Evolutionary conservation across 163 green algal genomes (phyloP), one percentile per base, ranked within the genome.

Genomic region (Chlorella variabilis): DNA sequence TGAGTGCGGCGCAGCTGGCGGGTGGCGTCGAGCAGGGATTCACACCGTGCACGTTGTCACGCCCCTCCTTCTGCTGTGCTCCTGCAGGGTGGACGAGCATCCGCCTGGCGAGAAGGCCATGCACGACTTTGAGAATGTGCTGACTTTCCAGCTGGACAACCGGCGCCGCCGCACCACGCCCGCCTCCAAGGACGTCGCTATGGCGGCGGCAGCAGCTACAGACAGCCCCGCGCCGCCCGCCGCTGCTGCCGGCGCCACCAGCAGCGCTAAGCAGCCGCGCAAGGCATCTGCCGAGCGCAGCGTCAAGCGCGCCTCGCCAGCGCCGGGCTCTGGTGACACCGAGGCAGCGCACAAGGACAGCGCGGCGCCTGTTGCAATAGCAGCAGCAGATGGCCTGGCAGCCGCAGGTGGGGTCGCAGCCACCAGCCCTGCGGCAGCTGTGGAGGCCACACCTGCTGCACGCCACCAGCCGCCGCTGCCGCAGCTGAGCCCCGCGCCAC

Each of bases 31-130:
- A 54, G 11, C 45, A 23, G 45, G 11, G 11, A 54, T 54, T 15
- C 39, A 34, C 23, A 48, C 4, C n/a, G n/a, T n/a, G n/a, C n/a
- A n/a, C n/a, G n/a, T n/a, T n/a, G n/a, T n/a, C n/a, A n/a, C n/a
- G n/a, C n/a, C n/a, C n/a, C n/a, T n/a, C n/a, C n/a, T n/a, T n/a
- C n/a, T n/a, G n/a, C n/a, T 29, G 3, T 36, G 17, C 8, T 56
- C 20, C n/a, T 45, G 33, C 81, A 89, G 85, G 29, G 59, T 89
- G 20, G 81, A 89, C 36, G 78, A 87, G 41, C 85, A 89, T 63
- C 85, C 85, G 27, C 85, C 85, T 15, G 81, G 85, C 0, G 70
- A 87, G 31, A 89, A 89, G 54, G 77, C 85, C 11, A 85, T 89
- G 77, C 62, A 87, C 6, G 85, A 87, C 48, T 89, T 89, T 69